Base-by-base conservation (phyloP, 2,329 filamentous ascomycete species). In the Fusarium nygamai region DNA sequence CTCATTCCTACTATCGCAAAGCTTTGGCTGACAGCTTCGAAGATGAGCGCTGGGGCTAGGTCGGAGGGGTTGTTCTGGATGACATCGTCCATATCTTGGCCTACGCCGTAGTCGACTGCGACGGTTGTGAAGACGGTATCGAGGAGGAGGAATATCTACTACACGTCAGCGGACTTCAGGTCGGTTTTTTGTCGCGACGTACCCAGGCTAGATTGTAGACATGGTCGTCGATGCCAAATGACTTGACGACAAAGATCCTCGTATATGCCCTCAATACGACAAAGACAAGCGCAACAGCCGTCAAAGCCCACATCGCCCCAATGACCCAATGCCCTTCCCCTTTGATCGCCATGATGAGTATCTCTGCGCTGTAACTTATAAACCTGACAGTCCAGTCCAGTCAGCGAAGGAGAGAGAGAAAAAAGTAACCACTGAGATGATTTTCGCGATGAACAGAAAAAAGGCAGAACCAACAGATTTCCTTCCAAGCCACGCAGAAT, bases 1-100 rank as follows among this genome's bases (percentile, higher is more conserved):
- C 81, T 81, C 78, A 84, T 85, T 19, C 82, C 83, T 4, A 83
- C 54, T 10, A 85, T 74, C 2, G 81, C 81, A 38, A 85, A 84
- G 1, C 79, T 79, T 59, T 83, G 82, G 7, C 81, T 80, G 10
- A 82, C 79, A 20, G 73, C 71, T 63, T 82, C 79, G 71, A 77
- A 78, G 27, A 82, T 75, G 24, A 76, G 74, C 2, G 82, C 81
- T 2, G 72, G 47, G 5, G 78, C 76, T 5, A 76, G 51, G 12
- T 79, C 67, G 10, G 71, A 65, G 5, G 48, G 41, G 6, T 61
- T 20, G 13, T 79, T 77, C 12, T 38, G 17, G 9, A 80, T 76
- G 3, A 80, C 72, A 27, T 76, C 67, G 69, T 33, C 20, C 29
- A 82, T 76, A 17, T 76, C 67, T 41, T 79, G 80, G 3, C 83